A percentile compares a stretch with the other conserved stretches of the same genome.
Evolutionary conservation across 2,329 filamentous ascomycete species (phyloP).

Genomic region (Cyphellophora europaea): DNA sequence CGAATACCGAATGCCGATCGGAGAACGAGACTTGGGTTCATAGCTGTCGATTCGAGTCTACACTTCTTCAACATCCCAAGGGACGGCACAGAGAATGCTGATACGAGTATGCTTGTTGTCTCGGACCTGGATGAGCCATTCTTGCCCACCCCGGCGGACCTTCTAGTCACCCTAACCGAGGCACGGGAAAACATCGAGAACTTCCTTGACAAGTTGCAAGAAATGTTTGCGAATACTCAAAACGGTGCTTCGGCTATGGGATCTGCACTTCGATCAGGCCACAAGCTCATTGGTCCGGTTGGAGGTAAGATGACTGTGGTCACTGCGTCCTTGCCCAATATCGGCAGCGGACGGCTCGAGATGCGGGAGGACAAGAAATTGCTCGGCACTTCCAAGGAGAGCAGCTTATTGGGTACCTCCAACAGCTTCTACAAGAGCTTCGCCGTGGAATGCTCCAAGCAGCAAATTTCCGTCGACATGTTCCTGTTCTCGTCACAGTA

Average conservation of each 20-base stretch:
- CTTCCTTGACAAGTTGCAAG: slow-evolving; percentile 81
- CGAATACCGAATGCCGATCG: slow-evolving; percentile 97
- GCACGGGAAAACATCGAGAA: slow-evolving; percentile 83
- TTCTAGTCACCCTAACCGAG: slow-evolving; percentile 81
- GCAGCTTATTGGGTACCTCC: slow-evolving; percentile 73
- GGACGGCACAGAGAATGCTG: slow-evolving; percentile 72
- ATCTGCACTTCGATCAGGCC: slow-evolving; percentile 80
- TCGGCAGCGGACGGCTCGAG: slow-evolving; percentile 81
- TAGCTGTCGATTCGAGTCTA: slow-evolving; percentile 87
- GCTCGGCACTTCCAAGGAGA: slow-evolving; percentile 88
- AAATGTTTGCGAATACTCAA: slow-evolving; percentile 95
- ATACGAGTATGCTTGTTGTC: slow-evolving; percentile 86
- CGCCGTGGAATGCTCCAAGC: slow-evolving; percentile 96
- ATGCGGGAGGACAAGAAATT: slow-evolving; percentile 96
- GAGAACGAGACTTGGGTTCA: slow-evolving; percentile 84
- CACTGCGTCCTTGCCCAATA: slow-evolving; percentile 78
- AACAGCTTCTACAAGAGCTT: slow-evolving; percentile 99
- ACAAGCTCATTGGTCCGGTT: slow-evolving; percentile 89
- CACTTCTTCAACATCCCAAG: slow-evolving; percentile 95
- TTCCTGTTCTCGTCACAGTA: slow-evolving; percentile 94
- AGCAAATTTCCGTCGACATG: slow-evolving; percentile 97
- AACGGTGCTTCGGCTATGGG: slow-evolving; percentile 90
- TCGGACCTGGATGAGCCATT: slow-evolving; percentile 96
- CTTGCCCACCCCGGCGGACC: slow-evolving; percentile 82
- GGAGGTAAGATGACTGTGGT: slow-evolving; percentile 93